These are phyloP conservation scores for Thelonectria olida DNA, from an alignment of 2,329 filamentous ascomycete species.

Conservation along the genomic window DNA sequence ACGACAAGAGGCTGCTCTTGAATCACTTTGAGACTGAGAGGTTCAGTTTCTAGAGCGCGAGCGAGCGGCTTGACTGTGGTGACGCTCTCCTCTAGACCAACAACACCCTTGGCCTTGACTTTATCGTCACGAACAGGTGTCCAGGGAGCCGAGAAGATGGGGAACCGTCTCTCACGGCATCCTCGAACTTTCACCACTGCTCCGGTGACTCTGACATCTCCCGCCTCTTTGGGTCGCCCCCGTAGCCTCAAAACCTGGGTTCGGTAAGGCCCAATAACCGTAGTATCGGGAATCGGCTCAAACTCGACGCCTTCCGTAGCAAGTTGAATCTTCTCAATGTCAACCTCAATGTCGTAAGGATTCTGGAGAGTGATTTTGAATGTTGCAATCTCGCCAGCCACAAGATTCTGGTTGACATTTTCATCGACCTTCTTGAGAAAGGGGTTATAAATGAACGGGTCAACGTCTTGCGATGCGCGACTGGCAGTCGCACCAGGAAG, in stretches of 20 bases:
- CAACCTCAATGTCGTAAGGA: conserved; percentile 90
- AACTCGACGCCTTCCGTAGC: conserved; percentile 79
- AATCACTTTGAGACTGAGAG: conserved; percentile 77
- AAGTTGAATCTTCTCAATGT: conserved; percentile 83
- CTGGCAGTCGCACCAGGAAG: conserved; percentile 60
- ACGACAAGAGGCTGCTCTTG: conserved; percentile 79
- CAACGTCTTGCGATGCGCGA: conserved; percentile 68
- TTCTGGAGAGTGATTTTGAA: conserved; percentile 92
- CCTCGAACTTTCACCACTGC: conserved; percentile 83
- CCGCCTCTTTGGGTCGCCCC: conserved; percentile 73
- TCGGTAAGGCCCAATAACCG: conserved; percentile 81
- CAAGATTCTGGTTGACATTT: conserved; percentile 72
- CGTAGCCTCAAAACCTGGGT: conserved; percentile 80
- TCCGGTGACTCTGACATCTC: conserved; percentile 77
- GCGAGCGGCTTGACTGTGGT: conserved; percentile 49
- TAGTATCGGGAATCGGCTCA: conserved; percentile 69
- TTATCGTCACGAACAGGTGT: conserved; percentile 74
- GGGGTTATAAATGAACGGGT: conserved; percentile 95
- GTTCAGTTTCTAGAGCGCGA: conserved; percentile 56
- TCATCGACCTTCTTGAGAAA: conserved; percentile 77
- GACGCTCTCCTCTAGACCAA: conserved; percentile 60
- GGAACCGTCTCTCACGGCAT: conserved; percentile 84
- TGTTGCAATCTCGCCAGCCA: conserved; percentile 79
- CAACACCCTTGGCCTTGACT: conserved; percentile 78
- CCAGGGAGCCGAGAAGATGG: conserved; percentile 84